These are phyloP conservation scores for Eucalyptus polyanthemos DNA, from an alignment of 345 rosid species.

Conservation along the genomic window DNA sequence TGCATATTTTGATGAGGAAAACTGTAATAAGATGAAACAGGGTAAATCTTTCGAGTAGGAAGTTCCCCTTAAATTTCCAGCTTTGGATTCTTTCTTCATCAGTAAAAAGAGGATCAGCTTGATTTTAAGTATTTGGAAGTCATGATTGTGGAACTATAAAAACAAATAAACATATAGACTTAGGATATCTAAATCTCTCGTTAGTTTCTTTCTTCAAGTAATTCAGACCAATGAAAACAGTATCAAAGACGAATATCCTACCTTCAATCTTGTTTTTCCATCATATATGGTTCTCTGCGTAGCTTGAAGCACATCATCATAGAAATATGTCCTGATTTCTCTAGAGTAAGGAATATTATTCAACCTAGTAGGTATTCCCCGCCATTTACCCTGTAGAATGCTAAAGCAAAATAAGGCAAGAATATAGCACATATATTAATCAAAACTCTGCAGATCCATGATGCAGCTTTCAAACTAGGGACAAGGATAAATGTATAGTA, in stretches of 20 bases:
- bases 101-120: not conserved
- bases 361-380: constrained; percentile 82
- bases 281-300: constrained; percentile 54
- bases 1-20: not conserved
- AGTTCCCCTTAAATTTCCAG: not conserved
- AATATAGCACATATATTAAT: not conserved
- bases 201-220: not conserved
- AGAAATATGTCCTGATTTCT: constrained; percentile 80
- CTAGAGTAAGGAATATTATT: constrained; percentile 91
- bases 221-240: not conserved
- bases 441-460: not conserved
- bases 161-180: not conserved
- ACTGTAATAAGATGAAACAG: not conserved
- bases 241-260: not conserved
- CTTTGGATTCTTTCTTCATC: not conserved
- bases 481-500: not conserved
- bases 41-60: not conserved
- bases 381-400: constrained; percentile 62
- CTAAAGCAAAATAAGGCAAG: constrained; percentile 18
- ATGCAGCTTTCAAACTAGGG: not conserved
- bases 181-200: not conserved
- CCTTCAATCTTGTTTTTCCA: constrained; percentile 70
- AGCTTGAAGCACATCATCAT: constrained; percentile 72
- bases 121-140: not conserved
- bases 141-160: not conserved